Conservation (phyloP, 1,284 basidiomycete genomes). For the Fomes fomentarius region DNA sequence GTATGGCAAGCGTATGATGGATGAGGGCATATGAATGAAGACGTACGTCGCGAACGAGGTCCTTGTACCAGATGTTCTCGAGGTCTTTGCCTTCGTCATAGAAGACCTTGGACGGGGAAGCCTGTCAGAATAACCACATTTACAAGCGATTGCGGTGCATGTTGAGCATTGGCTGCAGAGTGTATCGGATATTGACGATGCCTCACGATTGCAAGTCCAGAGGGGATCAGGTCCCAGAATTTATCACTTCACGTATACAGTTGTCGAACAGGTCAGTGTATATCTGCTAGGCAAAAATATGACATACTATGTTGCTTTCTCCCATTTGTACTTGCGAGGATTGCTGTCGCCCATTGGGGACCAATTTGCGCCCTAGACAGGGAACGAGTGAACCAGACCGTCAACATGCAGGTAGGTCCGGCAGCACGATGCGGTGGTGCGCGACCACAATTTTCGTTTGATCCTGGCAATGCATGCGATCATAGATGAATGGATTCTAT, state of each 20-base stretch:
- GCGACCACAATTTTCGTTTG: neutral
- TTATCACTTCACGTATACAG: constrained; percentile 41
- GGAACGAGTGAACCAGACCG: no score
- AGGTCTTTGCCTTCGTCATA: constrained; percentile 33
- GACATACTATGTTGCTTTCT: constrained; percentile 49
- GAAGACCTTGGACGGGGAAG: constrained; percentile 45
- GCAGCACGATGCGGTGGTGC: neutral
- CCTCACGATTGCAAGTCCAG: constrained; percentile 48
- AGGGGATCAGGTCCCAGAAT: constrained; percentile 52
- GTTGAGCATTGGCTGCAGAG: neutral
- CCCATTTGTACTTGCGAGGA: constrained; percentile 41
- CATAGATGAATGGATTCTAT: no score
- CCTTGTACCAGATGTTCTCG: constrained; percentile 52
- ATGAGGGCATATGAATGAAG: no score
- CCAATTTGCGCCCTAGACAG: constrained; percentile 67
- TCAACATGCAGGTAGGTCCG: neutral
- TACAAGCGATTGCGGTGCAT: neutral
- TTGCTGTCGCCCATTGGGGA: constrained; percentile 52
- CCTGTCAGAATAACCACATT: constrained; percentile 29
- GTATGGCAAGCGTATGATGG: no score
- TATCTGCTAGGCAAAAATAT: no score
- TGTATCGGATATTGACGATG: constrained; percentile 32
- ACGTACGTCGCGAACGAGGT: constrained; percentile 54
- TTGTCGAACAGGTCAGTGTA: neutral
- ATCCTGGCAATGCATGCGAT: neutral